Evolutionary conservation across 1,284 basidiomycete species (phyloP), one percentile per base, ranked within the genome.

Genomic region (Malassezia yamatoensis): DNA sequence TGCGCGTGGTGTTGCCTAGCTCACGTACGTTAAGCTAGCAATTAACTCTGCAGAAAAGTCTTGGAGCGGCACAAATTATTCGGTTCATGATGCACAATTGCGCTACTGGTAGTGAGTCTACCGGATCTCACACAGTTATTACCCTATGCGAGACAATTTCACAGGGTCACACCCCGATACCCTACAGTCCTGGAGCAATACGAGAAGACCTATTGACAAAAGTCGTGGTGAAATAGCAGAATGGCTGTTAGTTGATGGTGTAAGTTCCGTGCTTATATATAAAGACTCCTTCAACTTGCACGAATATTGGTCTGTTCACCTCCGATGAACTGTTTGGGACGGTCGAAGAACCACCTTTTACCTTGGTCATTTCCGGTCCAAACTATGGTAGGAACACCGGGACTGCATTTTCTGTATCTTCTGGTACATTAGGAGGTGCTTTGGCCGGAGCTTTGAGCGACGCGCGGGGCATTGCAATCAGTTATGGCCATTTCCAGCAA

Each of bases 341-440:
- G 1, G 40, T 50, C 2, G 41, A 48, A 1, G 60, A 46, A 0
- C 53, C 55, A 11, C 62, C 64, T 0, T 64, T 67, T 34, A 65
- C 72, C 35, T 58, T 73, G n/a, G 72, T 74, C 7, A 47, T 74
- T 2, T 70, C 68, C 1, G 72, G 72, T 0, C 72, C 72, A 35
- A 74, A 74, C 60, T 72, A 65, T 55, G 72, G 72, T 13, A 53
- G 72, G 2, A 74, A 74, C 36, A 70, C 72, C 7, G 72, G 72
- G 10, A 67, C 68, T 0, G 68, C 72, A 1, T 74, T 74, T 48
- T 64, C 67, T 1, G 52, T 74, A 5, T 67, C 66, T 11, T 70
- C 67, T 3, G 72, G 72, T n/a, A 74, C 72, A 8, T 48, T 74
- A 2, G 72, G 70, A 12, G 72, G 65, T 0, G 72, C 72, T 0